phyloP scores from a whole-genome alignment of 179 eudicot species.

The Nepenthes alata region DNA sequence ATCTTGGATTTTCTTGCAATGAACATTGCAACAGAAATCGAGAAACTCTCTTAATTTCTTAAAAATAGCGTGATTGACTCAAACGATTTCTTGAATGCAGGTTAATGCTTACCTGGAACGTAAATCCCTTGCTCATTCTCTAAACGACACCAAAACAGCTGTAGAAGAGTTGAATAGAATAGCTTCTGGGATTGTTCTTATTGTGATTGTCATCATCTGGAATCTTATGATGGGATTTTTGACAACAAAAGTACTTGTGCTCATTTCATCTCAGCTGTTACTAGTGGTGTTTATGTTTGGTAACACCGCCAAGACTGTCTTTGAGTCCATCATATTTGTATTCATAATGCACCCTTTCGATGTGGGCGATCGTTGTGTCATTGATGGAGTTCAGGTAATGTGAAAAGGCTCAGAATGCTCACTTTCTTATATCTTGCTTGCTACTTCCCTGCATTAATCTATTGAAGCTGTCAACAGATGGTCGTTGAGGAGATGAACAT shows the following conservation, averaged over 20 bases:
- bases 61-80: neutral
- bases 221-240: conserved; percentile 59
- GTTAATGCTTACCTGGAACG: conserved; percentile 64
- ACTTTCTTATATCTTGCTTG: neutral
- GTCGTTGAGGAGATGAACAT: conserved; percentile 81
- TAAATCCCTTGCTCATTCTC: conserved; percentile 62
- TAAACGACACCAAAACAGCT: conserved; percentile 66
- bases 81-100: conserved; percentile 14
- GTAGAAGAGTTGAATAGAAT: conserved; percentile 56
- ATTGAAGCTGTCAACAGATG: conserved; percentile 27
- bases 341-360: conserved; percentile 77
- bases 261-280: conserved; percentile 65
- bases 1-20: too few species aligned
- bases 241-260: conserved; percentile 54
- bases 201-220: conserved; percentile 50
- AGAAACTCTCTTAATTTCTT: too few species aligned
- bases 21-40: too few species aligned
- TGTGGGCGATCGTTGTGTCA: conserved; percentile 77
- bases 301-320: conserved; percentile 45
- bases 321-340: conserved; percentile 63
- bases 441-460: neutral
- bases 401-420: neutral
- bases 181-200: conserved; percentile 29
- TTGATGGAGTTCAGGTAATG: conserved; percentile 76
- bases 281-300: conserved; percentile 57